phyloP scores from a whole-genome alignment of 1,139 yeast genomes.

The Debaryomyces sp. region DNA sequence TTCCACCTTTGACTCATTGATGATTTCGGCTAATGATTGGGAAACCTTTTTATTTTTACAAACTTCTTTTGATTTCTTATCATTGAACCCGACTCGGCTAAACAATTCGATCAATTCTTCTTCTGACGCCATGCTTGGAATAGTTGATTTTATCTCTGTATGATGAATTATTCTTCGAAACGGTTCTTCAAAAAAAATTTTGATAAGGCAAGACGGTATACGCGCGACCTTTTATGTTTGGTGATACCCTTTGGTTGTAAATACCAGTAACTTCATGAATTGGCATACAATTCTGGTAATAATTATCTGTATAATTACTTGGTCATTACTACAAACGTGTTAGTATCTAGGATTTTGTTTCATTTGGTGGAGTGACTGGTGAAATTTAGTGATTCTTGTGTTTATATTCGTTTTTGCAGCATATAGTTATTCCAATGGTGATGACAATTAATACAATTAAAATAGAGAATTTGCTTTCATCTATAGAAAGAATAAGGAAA shows the following conservation, averaged over 20 bases:
- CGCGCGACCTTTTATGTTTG: conserved; percentile 4
- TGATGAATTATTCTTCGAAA: background rate
- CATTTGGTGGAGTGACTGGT: background rate
- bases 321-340: too few relatives aligned
- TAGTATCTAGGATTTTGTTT: background rate
- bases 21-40: conserved; percentile 61
- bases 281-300: background rate
- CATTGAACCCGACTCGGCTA: conserved; percentile 67
- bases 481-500: background rate
- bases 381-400: background rate
- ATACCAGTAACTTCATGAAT: background rate
- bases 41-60: conserved; percentile 85
- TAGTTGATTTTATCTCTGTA: background rate
- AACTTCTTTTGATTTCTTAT: conserved; percentile 71
- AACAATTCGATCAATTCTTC: conserved; percentile 49
- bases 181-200: conserved; percentile 8
- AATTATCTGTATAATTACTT: too few relatives aligned
- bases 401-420: background rate
- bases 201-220: conserved; percentile 9
- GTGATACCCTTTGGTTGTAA: background rate
- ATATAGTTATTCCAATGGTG: background rate
- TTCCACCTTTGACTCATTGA: conserved; percentile 37
- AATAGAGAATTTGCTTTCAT: background rate
- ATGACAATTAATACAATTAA: background rate
- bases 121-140: conserved; percentile 17